Base-by-base conservation (phyloP, 768 basidiomycete genomes). In the Tylopilus rubrobrunneus region DNA sequence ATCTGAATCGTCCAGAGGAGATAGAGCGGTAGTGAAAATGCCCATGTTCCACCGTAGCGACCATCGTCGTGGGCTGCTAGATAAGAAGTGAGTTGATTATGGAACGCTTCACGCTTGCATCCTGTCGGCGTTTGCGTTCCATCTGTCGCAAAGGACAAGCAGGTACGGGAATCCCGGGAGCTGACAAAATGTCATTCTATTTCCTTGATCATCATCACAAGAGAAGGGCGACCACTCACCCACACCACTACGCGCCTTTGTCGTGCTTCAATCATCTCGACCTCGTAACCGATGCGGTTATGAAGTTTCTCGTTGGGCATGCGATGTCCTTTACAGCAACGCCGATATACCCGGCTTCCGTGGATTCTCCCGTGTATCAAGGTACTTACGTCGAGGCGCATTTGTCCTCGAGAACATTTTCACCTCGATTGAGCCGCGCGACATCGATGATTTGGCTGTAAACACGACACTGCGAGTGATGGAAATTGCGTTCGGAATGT, bases 371-470 rank as follows among this genome's bases (percentile, higher is more conserved):
- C 29, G 15, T 7, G 14, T 15, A 57, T 29, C 7, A 44, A n/a
- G 34, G 33, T 47, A 42, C 56, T 2, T 31, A 4, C 15, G 33
- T n/a, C n/a, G 15, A 15, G 4, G 31, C 5, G 31, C 31, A 5
- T 31, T 31, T 11, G 31, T 31, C 34, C 27, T 57, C 48, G 36
- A 44, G 41, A 42, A 31, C 31, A 33, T 15, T 45, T 48, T 44
- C 48, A 59, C 31, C 57, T 61, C 60, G 25, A 42, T 31, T 63
- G 60, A 61, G 57, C 23, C 41, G 17, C 15, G 3, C 21, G 53
- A 8, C 40, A 41, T 15, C 7, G 39, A 17, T 31, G 29, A 29
- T 28, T n/a, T 27, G 29, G 21, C 56, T 59, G 27, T 41, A 49
- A 62, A 62, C 42, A 29, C 42, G 39, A 31, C 36, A 3, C 11